phyloP scores from a whole-genome alignment of 2,329 filamentous ascomycete species.

The Cladosporium sp. region DNA sequence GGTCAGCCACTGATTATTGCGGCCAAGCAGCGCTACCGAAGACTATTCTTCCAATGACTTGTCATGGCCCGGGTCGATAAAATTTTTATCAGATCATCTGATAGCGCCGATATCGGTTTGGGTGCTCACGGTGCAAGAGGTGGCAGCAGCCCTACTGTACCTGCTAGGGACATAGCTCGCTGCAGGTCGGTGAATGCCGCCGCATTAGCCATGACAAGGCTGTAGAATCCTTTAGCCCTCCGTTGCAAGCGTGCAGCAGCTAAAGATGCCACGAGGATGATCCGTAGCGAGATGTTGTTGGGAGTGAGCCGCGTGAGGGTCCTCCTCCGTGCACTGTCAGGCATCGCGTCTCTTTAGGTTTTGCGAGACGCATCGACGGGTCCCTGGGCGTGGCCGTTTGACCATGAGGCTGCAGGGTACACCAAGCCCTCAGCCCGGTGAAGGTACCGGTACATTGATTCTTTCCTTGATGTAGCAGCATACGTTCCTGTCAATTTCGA shows the following conservation, averaged over 20 bases:
- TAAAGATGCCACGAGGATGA: conserved; percentile 4
- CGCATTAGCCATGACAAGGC: background rate
- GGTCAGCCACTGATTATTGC: background rate
- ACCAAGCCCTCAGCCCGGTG: background rate
- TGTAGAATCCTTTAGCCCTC: background rate
- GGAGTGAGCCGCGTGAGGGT: conserved; percentile 1
- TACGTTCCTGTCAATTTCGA: background rate
- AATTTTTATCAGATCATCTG: conserved; percentile 9
- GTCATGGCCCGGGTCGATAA: background rate
- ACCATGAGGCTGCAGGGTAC: background rate
- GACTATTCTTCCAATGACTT: background rate
- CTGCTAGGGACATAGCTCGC: background rate
- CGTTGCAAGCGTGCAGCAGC: conserved; percentile 4
- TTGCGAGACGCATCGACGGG: background rate
- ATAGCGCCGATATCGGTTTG: conserved; percentile 1
- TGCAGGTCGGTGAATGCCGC: background rate
- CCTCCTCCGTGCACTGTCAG: background rate
- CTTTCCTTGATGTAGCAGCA: background rate
- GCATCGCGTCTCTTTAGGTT: conserved; percentile 1
- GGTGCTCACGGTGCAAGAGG: background rate
- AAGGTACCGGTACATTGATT: background rate
- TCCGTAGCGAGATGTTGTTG: conserved; percentile 8
- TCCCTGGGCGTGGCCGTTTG: conserved; percentile 2
- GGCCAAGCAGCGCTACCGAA: conserved; percentile 2
- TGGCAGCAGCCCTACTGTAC: background rate